Conservation (phyloP, 73 alveolate genomes). For the Tetrahymena malaccensis region DNA sequence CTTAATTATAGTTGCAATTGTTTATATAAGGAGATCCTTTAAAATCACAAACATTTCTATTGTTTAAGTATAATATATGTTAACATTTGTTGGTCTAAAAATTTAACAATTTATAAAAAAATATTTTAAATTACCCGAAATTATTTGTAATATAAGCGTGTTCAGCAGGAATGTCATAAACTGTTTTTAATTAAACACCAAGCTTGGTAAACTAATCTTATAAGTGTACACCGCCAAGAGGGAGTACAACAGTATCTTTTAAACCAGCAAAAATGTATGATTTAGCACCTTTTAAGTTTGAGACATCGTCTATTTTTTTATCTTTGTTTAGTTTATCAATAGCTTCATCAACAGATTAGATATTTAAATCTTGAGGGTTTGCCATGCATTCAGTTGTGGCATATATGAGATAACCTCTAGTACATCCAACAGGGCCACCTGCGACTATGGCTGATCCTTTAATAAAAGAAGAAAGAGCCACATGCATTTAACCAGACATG, state of each 20-base stretch:
- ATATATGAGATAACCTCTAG: conserved; percentile 6
- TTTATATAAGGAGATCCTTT: conserved; percentile 36
- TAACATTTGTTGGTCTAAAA: neutral
- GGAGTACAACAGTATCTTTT: conserved; percentile 3
- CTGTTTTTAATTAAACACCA: neutral
- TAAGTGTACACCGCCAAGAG: neutral
- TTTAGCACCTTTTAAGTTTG: neutral
- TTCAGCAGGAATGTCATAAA: conserved; percentile 15
- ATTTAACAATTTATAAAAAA: neutral
- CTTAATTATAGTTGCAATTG: conserved; percentile 36
- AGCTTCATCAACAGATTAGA: neutral
- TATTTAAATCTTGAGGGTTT: neutral
- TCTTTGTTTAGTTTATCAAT: neutral
- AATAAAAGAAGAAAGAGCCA: conserved; percentile 29
- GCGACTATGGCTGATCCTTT: conserved; percentile 48
- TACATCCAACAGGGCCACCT: conserved; percentile 56
- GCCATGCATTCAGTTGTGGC: conserved; percentile 13
- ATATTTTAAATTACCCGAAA: neutral
- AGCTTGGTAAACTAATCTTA: neutral
- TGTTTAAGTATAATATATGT: neutral
- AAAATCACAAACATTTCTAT: conserved; percentile 13
- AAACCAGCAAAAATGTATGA: conserved; percentile 41
- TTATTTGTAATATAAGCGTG: conserved; percentile 43
- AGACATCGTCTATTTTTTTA: neutral
- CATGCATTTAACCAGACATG: conserved; percentile 50